Evolutionary conservation across 2,329 filamentous ascomycete genomes (phyloP).

Genomic region (Ascochyta clinopodiicola): DNA sequence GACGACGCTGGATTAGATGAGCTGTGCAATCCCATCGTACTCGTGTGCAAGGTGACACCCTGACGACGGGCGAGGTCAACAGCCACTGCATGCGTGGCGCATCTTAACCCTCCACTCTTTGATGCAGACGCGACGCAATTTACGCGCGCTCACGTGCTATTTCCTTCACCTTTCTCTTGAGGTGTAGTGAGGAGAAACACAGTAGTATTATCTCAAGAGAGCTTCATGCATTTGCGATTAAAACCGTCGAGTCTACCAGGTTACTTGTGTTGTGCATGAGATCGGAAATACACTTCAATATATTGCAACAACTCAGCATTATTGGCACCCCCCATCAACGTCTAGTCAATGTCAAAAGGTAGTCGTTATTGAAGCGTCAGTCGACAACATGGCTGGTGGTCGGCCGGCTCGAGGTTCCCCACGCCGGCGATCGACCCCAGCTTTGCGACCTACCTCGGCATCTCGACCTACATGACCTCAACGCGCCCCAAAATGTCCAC

Average conservation of each 20-base stretch:
- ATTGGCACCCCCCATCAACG: too few relatives aligned
- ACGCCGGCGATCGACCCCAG: slow-evolving; percentile 1
- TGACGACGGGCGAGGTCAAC: not conserved
- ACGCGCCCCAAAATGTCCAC: slow-evolving; percentile 22
- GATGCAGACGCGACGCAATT: slow-evolving; percentile 9
- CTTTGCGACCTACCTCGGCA: slow-evolving; percentile 13
- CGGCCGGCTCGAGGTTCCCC: not conserved
- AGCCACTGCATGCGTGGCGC: slow-evolving; percentile 8
- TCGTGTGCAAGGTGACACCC: not conserved
- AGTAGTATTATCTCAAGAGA: too few relatives aligned
- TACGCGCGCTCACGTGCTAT: slow-evolving; percentile 13
- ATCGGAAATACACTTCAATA: too few relatives aligned
- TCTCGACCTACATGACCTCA: slow-evolving; percentile 10
- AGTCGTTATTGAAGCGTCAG: too few relatives aligned
- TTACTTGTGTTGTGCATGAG: too few relatives aligned
- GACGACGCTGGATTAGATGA: too few relatives aligned
- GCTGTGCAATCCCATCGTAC: not conserved
- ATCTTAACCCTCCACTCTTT: slow-evolving; percentile 11
- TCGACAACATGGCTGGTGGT: too few relatives aligned
- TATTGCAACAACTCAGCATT: too few relatives aligned
- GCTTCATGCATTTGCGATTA: too few relatives aligned
- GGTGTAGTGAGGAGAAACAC: too few relatives aligned
- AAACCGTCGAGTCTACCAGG: too few relatives aligned
- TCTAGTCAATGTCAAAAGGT: too few relatives aligned
- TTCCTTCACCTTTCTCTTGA: not conserved